Percentiles rank a stretch among this genome's conserved stretches.
Conservation (phyloP, 176 grass and related monocot species). For the sorghum (Sorghum bicolor) region Sorghum_bicolor_NCBIv3 NC_012873.2:54896001-54896500, state of each 20-base stretch:
- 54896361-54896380: constrained; percentile 28
- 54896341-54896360: background rate
- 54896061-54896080: no score
- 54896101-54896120: background rate
- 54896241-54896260: background rate
- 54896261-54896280: no score
- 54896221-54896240: constrained; percentile 8
- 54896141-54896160: background rate
- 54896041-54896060: no score
- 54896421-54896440: no score
- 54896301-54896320: background rate
- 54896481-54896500: background rate
- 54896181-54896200: background rate
- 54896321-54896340: background rate
- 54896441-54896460: background rate
- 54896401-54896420: background rate
- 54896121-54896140: background rate
- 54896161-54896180: background rate
- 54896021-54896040: no score
- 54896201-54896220: constrained; percentile 4
- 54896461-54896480: constrained; percentile 13
- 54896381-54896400: background rate
- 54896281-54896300: background rate
- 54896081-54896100: background rate
- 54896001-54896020: no score